phyloP scores from a whole-genome alignment of 2,329 filamentous ascomycete genomes.

The Akanthomyces muscarius region DNA sequence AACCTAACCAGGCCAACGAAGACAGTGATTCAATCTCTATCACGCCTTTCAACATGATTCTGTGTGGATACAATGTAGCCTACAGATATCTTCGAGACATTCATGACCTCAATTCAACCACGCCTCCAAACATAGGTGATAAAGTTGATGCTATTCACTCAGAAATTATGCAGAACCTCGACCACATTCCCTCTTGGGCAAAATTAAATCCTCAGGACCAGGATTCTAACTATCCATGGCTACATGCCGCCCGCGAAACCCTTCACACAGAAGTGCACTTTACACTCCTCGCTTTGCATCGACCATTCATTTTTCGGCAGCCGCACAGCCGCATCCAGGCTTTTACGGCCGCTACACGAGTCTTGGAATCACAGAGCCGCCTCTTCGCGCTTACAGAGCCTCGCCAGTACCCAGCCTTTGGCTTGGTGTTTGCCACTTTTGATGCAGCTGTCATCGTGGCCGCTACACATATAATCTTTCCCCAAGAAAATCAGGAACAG shows the following conservation, averaged over 20 bases:
- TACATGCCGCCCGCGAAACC: slow-evolving; percentile 13
- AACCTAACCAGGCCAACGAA: too few relatives aligned
- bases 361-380: slow-evolving; percentile 16
- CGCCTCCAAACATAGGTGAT: too few relatives aligned
- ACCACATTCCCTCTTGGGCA: background rate
- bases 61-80: too few relatives aligned
- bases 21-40: too few relatives aligned
- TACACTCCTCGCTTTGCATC: slow-evolving; percentile 17
- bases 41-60: too few relatives aligned
- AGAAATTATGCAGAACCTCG: too few relatives aligned
- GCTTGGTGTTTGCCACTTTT: slow-evolving; percentile 17
- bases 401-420: slow-evolving; percentile 8
- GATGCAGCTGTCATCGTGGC: slow-evolving; percentile 18
- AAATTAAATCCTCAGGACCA: background rate
- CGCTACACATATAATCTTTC: slow-evolving; percentile 16
- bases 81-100: too few relatives aligned
- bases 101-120: too few relatives aligned
- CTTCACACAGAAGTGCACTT: slow-evolving; percentile 17
- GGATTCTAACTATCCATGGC: background rate
- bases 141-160: too few relatives aligned
- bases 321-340: slow-evolving; percentile 7
- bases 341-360: slow-evolving; percentile 8
- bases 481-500: slow-evolving; percentile 7
- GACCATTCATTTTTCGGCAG: slow-evolving; percentile 11
- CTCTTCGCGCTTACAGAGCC: slow-evolving; percentile 11